Conservation (phyloP, 345 rosid genomes). For the Linum lewisii region DNA sequence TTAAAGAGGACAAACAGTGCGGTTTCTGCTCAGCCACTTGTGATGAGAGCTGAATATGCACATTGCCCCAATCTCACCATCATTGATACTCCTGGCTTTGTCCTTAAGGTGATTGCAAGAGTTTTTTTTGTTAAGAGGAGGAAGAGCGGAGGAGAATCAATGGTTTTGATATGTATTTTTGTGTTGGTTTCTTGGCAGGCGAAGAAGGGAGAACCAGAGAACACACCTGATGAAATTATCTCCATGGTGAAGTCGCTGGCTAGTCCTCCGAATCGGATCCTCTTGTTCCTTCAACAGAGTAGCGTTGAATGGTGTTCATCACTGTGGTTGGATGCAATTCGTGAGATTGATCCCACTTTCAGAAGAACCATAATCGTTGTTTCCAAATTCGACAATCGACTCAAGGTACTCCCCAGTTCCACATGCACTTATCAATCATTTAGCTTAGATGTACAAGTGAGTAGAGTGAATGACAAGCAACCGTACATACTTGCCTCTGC, state of each 20-base stretch:
- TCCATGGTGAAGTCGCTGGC: conserved; percentile 91
- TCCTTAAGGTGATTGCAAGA: conserved; percentile 56
- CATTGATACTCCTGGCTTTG: conserved; percentile 95
- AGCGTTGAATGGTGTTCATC: conserved; percentile 99
- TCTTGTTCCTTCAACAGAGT: conserved; percentile 90
- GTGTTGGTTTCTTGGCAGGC: conserved; percentile 36
- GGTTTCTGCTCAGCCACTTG: conserved; percentile 90
- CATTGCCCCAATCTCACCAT: conserved; percentile 94
- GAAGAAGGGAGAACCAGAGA: conserved; percentile 95
- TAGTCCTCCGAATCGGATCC: conserved; percentile 89
- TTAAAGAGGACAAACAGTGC: conserved; percentile 63
- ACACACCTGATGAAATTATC: conserved; percentile 80
- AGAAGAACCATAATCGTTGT: conserved; percentile 80
- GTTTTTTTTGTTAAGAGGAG: neutral
- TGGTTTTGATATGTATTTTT: neutral
- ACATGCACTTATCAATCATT: neutral
- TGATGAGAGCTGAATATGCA: conserved; percentile 97
- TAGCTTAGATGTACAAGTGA: too few species aligned
- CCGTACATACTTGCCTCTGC: too few species aligned
- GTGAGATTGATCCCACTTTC: conserved; percentile 84
- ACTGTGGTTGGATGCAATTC: conserved; percentile 82
- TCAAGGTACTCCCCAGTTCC: conserved; percentile 43
- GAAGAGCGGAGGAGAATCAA: neutral
- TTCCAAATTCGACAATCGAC: conserved; percentile 94
- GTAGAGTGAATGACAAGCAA: too few species aligned